Base-by-base conservation (phyloP, 176 grass and related monocot species). In the Cenchrus purpureus region DNA sequence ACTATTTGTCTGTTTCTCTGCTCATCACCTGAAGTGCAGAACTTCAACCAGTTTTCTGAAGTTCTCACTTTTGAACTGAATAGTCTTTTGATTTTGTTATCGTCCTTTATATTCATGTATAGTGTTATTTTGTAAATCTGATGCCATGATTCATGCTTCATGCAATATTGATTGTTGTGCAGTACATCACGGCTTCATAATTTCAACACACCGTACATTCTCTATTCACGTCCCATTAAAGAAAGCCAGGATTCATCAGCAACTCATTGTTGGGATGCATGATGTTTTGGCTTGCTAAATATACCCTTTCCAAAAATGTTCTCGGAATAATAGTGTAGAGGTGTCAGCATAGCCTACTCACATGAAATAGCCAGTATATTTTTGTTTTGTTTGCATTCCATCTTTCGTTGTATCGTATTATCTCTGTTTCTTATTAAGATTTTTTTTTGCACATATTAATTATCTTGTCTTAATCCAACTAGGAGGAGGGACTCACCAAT, bases 401-500 rank as follows among this genome's bases (percentile, higher is more conserved):
- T 15, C 2, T 37, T 66, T 34, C 40, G 17, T 76, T 57, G 31
- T 76, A 19, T n/a, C 73, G 42, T 12, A 8, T 62, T 11, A 74
- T 74, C 28, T 16, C 28, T 17, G 2, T 78, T 48, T 78, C 22
- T 42, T 37, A 44, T 61, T 56, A 62, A 73, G 8, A n/a, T 10
- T 20, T 70, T 12, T 28, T 68, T 73, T 63, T 13, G 12, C 4
- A 8, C n/a, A 40, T 48, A 25, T 5, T 73, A 48, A 62, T 73
- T 66, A 82, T 69, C 19, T 88, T 63, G 29, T 88, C 51, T 46
- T 72, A 19, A 68, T 91, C 34, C 75, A 63, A 84, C 71, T 43
- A 98, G 95, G 95, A 98, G 77, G 92, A 95, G 82, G 92, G 89
- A 66, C 64, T 91, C 78, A 85, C 85, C 72, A 91, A 91, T 78